Evolutionary conservation across 2,329 filamentous ascomycete species (phyloP), one percentile per base, ranked within the genome.

Genomic region (Phialophora chinensis): DNA sequence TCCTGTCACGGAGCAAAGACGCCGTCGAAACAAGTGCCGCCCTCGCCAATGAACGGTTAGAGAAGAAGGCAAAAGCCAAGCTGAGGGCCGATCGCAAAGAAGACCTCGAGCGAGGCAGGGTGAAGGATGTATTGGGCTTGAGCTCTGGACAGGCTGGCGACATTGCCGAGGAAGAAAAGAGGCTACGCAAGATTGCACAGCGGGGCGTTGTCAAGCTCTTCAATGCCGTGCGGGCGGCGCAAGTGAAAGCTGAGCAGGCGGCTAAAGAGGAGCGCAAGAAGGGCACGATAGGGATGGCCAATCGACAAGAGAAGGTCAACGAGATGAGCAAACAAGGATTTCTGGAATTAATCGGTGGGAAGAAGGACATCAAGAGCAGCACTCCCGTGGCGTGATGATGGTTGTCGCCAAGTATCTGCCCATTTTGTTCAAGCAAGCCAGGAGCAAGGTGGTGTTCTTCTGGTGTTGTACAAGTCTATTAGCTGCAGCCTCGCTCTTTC

Each of bases 251-350:
- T 2, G 89, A 94, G 78, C 90, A 92, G 4, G 89, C 91, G 17
- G 77, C 75, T 75, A 87, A 84, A 77, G 86, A 87, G 71, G 85
- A 88, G 57, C 86, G 87, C 78, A 88, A 87, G 72, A 86, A 89
- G 67, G 91, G 92, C 3, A 83, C 96, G 0, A 86, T 97, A 35
- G 94, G 94, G 1, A 88, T 92, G 74, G 86, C 86, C 68, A 88
- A 91, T 78, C 87, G 92, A 71, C 90, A 96, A 79, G 92, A 96
- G 80, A 93, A 90, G 81, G 85, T 96, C 60, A 95, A 92, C 71
- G 93, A 98, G 83, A 95, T 99, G 89, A 96, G 91, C 78, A 96
- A 96, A 82, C 91, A 97, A 81, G 93, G 94, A 0, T 99, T 98
- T 81, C 79, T 99, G 77, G 94, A 98, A 68, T 80, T 98, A 77